Percentiles rank a stretch among this genome's conserved stretches.
Evolutionary conservation across 2,329 filamentous ascomycete species (phyloP).

Genomic region (Bipolaris zeicola): DNA sequence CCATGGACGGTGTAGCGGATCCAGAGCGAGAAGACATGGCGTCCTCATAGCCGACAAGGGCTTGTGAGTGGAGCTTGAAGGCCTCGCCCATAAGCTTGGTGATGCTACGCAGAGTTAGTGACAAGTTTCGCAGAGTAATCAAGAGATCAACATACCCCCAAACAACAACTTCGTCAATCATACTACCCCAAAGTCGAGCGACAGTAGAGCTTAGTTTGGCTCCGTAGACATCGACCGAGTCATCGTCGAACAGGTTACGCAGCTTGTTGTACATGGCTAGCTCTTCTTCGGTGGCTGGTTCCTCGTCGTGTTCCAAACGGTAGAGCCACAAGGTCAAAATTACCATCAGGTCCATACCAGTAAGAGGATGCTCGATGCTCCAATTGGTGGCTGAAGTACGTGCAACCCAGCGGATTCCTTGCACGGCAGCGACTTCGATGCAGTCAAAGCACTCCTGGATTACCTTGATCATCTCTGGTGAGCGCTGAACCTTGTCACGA

Average conservation of each 20-base stretch:
- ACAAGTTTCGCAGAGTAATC: background rate
- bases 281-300: constrained; percentile 84
- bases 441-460: constrained; percentile 98
- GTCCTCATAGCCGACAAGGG: constrained; percentile 92
- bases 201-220: constrained; percentile 93
- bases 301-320: constrained; percentile 98
- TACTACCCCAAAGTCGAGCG: constrained; percentile 92
- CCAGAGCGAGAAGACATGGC: constrained; percentile 61
- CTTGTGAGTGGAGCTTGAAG: constrained; percentile 95
- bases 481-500: constrained; percentile 91
- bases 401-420: constrained; percentile 98
- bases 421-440: constrained; percentile 91
- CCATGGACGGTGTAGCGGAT: constrained; percentile 50
- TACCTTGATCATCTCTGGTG: constrained; percentile 97
- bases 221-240: constrained; percentile 80
- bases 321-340: constrained; percentile 98
- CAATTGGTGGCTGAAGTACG: constrained; percentile 97
- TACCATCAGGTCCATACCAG: constrained; percentile 95
- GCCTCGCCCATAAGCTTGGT: constrained; percentile 97
- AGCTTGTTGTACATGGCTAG: constrained; percentile 91
- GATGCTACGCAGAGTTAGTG: constrained; percentile 67
- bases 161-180: constrained; percentile 97
- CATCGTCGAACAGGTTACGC: constrained; percentile 86
- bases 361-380: constrained; percentile 97
- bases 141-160: constrained; percentile 80